These are phyloP conservation scores for Termitomyces sp. DNA, from an alignment of 768 basidiomycete species.

Conservation along the genomic window DNA sequence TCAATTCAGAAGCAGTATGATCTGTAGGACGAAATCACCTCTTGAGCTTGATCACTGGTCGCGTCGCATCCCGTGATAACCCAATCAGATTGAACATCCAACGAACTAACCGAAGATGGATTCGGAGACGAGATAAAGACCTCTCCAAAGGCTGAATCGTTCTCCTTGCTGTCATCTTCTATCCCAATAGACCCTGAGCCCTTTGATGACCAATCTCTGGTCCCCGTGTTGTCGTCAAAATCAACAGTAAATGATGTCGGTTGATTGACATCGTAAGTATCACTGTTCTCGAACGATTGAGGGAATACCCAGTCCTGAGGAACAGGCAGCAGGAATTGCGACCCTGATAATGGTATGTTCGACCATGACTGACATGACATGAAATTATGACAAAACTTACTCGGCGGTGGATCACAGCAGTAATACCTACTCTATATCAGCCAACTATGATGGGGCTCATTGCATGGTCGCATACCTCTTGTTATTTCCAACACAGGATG, in stretches of 20 bases:
- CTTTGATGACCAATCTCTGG: not conserved
- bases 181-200: not conserved
- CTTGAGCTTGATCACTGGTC: not conserved
- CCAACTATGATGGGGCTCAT: not conserved
- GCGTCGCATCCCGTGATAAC: not conserved
- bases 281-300: not conserved
- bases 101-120: not conserved
- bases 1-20: not conserved
- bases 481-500: conserved; percentile 1
- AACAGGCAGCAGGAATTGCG: not conserved
- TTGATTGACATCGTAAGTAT: not conserved
- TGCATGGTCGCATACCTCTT: not conserved
- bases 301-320: not conserved
- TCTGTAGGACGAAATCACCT: not conserved
- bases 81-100: not conserved
- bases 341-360: not conserved
- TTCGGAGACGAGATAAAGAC: conserved; percentile 1
- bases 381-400: not conserved
- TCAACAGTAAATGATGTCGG: not conserved
- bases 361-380: not conserved
- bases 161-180: not conserved
- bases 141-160: not conserved
- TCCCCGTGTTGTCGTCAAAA: not conserved
- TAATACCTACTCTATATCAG: not conserved
- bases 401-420: not conserved